These are phyloP conservation scores for Penicillium paneum DNA, from an alignment of 2,329 filamentous ascomycete species.

Conservation along the genomic window DNA sequence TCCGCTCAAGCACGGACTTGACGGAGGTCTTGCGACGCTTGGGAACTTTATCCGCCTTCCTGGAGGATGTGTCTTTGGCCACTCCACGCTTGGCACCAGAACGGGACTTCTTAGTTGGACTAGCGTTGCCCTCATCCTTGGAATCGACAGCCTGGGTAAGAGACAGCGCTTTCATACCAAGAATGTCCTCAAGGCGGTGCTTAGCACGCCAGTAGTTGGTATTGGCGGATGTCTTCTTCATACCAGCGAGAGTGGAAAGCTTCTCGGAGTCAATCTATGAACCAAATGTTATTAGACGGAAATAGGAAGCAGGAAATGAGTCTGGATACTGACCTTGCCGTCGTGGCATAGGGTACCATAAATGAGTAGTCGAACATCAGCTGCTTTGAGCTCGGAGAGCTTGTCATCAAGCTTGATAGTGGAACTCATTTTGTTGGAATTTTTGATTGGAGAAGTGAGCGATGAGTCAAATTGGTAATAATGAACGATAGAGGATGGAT, in stretches of 20 bases:
- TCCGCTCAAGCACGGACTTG: background rate
- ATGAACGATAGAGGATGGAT: background rate
- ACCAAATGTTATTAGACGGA: background rate
- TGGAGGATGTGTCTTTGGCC: background rate
- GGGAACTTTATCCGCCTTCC: background rate
- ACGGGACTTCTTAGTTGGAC: background rate
- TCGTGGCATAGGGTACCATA: background rate
- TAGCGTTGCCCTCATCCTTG: background rate
- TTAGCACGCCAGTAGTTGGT: background rate
- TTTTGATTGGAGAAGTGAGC: background rate
- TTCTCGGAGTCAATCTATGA: background rate
- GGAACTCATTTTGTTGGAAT: background rate
- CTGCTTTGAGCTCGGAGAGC: background rate
- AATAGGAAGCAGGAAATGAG: too few relatives aligned
- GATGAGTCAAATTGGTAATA: background rate
- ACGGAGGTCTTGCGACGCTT: background rate
- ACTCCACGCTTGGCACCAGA: background rate
- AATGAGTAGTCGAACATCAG: background rate
- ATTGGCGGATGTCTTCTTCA: background rate
- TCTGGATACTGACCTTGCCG: background rate
- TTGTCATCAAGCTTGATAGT: background rate
- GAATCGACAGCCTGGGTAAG: too few relatives aligned
- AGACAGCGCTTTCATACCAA: background rate
- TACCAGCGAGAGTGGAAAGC: background rate
- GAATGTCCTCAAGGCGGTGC: background rate